Percentiles rank a stretch among this genome's conserved stretches.
Evolutionary conservation across 192 early-diverging fungal genomes (phyloP).

Genomic region (Gryganskiella cystojenkinii): DNA sequence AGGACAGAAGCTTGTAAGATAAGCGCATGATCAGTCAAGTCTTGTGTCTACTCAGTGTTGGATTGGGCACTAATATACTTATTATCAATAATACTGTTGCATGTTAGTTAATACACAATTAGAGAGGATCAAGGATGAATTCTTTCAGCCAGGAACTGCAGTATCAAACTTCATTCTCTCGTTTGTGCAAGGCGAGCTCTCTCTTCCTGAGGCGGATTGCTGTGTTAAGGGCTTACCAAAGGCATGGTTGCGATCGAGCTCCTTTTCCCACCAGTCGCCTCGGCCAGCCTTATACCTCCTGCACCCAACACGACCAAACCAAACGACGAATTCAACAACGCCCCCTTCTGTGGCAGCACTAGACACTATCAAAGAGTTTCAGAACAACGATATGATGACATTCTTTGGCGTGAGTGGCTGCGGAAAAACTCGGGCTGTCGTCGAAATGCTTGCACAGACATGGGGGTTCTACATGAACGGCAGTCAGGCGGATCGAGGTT

Average conservation of each 20-base stretch:
- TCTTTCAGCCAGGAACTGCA: slow-evolving; percentile 15
- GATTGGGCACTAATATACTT: slow-evolving; percentile 4
- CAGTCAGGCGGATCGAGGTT: slow-evolving; percentile 35
- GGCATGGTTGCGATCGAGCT: slow-evolving; percentile 30
- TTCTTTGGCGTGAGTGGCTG: slow-evolving; percentile 49
- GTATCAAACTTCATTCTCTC: slow-evolving; percentile 22
- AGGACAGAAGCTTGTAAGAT: slow-evolving; percentile 10
- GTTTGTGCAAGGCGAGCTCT: slow-evolving; percentile 33
- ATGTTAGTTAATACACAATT: slow-evolving; percentile 17
- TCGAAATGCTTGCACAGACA: slow-evolving; percentile 45
- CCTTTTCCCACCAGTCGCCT: slow-evolving; percentile 11
- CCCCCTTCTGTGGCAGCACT: slow-evolving; percentile 30
- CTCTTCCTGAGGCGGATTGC: slow-evolving; percentile 33
- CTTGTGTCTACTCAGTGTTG: slow-evolving; percentile 3
- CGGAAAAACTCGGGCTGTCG: slow-evolving; percentile 43
- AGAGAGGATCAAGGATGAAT: slow-evolving; percentile 28
- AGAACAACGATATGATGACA: slow-evolving; percentile 39
- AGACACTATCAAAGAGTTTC: slow-evolving; percentile 22
- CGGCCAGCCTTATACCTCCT: slow-evolving; percentile 39
- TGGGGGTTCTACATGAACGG: slow-evolving; percentile 52
- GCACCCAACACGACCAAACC: slow-evolving; percentile 42
- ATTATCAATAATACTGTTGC: too few relatives aligned
- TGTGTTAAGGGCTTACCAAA: slow-evolving; percentile 35
- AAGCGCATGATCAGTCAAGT: slow-evolving; percentile 1
- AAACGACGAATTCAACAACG: slow-evolving; percentile 25